Evolutionary conservation across 441 rosid species (phyloP).

Genomic region (Corymbia citriodora): DNA sequence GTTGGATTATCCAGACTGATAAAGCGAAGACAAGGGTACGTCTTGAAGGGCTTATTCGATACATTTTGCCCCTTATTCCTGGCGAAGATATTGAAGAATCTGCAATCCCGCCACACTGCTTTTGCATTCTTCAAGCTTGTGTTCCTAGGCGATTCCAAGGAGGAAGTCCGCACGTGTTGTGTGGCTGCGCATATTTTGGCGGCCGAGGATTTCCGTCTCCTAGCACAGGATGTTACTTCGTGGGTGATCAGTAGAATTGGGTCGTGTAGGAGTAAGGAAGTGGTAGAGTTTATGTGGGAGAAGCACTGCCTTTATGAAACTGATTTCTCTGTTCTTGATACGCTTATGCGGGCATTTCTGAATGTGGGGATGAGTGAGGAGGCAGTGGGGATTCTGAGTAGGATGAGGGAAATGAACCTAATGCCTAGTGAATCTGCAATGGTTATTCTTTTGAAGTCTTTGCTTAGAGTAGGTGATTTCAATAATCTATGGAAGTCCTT

Average conservation of each 20-base stretch:
- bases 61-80: constrained; percentile 38
- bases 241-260: constrained; percentile 54
- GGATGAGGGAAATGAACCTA: constrained; percentile 46
- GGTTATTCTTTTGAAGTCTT: constrained; percentile 37
- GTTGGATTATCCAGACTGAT: constrained; percentile 44
- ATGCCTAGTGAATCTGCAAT: constrained; percentile 53
- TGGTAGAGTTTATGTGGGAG: constrained; percentile 56
- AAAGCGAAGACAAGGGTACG: constrained; percentile 24
- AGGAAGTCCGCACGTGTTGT: constrained; percentile 32
- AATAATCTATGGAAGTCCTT: constrained; percentile 59
- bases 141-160: constrained; percentile 36
- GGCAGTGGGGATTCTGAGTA: constrained; percentile 35
- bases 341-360: constrained; percentile 55
- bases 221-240: constrained; percentile 60
- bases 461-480: constrained; percentile 56
- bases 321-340: constrained; percentile 55
- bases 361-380: constrained; percentile 30
- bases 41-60: constrained; percentile 23
- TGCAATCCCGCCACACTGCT: constrained; percentile 38
- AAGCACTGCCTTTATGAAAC: constrained; percentile 38
- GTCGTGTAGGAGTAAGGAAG: constrained; percentile 25
- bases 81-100: constrained; percentile 36
- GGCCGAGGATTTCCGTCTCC: constrained; percentile 26
- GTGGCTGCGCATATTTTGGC: constrained; percentile 49
- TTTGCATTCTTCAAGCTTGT: constrained; percentile 59